Conservation (phyloP, 768 basidiomycete species). For the Boletellus emodensis region DNA sequence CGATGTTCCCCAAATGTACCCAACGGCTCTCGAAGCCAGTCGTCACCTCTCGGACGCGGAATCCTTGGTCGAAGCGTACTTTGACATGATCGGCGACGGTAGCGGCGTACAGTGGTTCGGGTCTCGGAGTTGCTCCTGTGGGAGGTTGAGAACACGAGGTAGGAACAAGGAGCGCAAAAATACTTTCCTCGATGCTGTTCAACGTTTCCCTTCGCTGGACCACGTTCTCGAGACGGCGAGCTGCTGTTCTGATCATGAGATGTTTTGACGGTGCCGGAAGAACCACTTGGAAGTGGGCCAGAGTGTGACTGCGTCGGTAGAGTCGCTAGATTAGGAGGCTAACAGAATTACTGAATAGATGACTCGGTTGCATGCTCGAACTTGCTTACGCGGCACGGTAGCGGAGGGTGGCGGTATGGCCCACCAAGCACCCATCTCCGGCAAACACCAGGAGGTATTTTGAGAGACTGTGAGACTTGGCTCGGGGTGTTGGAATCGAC, state of each 20-base stretch:
- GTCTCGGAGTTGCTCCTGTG: no score
- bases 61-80: constrained; percentile 57
- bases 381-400: constrained; percentile 9
- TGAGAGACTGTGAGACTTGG: not conserved
- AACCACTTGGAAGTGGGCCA: not conserved
- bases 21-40: constrained; percentile 72
- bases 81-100: constrained; percentile 52
- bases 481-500: constrained; percentile 11
- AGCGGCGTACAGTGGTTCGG: constrained; percentile 24
- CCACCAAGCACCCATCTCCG: not conserved
- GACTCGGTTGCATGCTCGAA: not conserved
- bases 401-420: constrained; percentile 5
- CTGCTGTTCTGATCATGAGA: not conserved
- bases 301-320: not conserved
- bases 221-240: not conserved
- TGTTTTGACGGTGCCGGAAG: not conserved
- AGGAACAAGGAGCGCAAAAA: no score
- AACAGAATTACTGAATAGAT: not conserved
- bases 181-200: no score
- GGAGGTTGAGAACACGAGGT: no score
- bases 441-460: not conserved
- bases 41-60: constrained; percentile 48
- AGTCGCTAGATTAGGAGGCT: not conserved
- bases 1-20: constrained; percentile 54
- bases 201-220: not conserved